Evolutionary conservation across 2,329 filamentous ascomycete genomes (phyloP).

Genomic region (Botryotinia globosa): DNA sequence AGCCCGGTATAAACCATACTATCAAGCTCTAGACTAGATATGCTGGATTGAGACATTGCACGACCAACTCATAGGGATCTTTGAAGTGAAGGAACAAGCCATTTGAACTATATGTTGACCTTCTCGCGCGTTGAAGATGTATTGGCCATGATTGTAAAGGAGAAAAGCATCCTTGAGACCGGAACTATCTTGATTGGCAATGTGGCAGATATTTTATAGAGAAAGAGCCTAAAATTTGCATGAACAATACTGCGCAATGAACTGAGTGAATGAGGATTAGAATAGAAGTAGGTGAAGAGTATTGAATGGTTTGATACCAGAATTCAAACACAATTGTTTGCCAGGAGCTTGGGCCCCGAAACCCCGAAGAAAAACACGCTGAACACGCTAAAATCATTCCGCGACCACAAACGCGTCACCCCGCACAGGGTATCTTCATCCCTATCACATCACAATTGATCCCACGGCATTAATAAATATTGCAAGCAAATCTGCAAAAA

Average conservation of each 20-base stretch:
- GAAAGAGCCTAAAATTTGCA: not conserved
- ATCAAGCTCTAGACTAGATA: not conserved
- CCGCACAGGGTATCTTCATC: not conserved
- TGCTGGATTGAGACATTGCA: not conserved
- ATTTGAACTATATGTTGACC: not conserved
- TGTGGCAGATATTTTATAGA: not conserved
- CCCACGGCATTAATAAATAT: not conserved
- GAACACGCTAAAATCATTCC: not conserved
- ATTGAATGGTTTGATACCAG: not conserved
- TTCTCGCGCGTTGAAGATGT: not conserved
- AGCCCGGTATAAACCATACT: not conserved
- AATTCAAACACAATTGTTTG: not conserved
- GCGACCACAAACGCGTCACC: conserved; percentile 13
- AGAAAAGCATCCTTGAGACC: not conserved
- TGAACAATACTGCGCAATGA: not conserved
- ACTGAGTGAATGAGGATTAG: not conserved
- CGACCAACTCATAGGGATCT: not conserved
- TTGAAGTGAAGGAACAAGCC: not conserved
- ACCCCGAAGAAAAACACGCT: not conserved
- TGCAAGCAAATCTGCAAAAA: not conserved
- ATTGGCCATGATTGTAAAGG: not conserved
- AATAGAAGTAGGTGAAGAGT: not conserved
- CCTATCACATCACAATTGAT: not conserved
- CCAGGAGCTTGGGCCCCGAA: not conserved
- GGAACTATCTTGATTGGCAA: too few species aligned